Evolutionary conservation across 129 eudicot species (phyloP).

Genomic region (Tagetes patula): DNA sequence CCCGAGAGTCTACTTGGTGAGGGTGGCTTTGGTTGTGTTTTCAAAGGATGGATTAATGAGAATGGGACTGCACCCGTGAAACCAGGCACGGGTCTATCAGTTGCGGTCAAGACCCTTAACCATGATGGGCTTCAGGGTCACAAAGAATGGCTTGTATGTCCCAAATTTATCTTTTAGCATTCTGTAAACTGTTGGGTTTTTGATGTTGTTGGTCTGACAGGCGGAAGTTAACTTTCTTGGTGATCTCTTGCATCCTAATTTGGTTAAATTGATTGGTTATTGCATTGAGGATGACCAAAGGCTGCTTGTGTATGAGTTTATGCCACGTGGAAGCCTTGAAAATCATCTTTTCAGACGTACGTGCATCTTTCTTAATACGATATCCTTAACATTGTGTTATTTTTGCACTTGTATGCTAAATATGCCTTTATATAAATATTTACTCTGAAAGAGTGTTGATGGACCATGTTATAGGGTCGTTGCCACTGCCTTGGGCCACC

Average conservation of each 20-base stretch:
- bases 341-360: constrained; percentile 92
- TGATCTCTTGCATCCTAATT: constrained; percentile 82
- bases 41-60: constrained; percentile 89
- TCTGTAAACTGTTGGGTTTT: neutral
- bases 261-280: constrained; percentile 88
- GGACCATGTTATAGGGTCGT: constrained; percentile 48
- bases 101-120: constrained; percentile 94
- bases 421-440: neutral
- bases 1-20: constrained; percentile 89
- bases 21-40: constrained; percentile 97
- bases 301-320: constrained; percentile 88
- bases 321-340: constrained; percentile 98
- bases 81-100: constrained; percentile 84
- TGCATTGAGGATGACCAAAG: constrained; percentile 97
- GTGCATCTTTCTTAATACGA: constrained; percentile 15
- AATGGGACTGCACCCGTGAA: constrained; percentile 66
- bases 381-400: neutral
- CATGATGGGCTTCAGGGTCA: constrained; percentile 98
- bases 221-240: constrained; percentile 95
- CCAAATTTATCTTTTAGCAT: neutral
- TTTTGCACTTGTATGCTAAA: neutral
- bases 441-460: neutral
- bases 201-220: constrained; percentile 42
- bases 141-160: constrained; percentile 89
- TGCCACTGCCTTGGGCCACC: constrained; percentile 82